A percentile compares a stretch with the other conserved stretches of the same genome.
Evolutionary conservation across 169 alveolate species (phyloP).

Genomic region (Besnoitia besnoiti): DNA sequence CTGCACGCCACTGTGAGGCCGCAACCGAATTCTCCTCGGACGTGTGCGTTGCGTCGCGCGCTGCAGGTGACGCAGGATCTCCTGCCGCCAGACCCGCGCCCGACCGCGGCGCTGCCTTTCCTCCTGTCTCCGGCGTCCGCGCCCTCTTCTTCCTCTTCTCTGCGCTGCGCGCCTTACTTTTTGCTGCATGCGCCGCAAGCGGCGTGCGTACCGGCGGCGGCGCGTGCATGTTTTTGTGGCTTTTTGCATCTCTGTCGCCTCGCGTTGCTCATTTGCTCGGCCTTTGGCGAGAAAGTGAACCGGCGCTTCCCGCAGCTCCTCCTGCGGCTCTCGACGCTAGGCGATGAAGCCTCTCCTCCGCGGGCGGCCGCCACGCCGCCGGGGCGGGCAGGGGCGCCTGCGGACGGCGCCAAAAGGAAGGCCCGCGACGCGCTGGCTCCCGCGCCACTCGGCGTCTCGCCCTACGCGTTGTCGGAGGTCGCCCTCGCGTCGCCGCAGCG

Average conservation of each 20-base stretch:
- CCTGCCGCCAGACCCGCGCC: not conserved
- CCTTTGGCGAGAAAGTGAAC: not conserved
- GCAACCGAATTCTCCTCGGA: too few species aligned
- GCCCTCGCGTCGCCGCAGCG: not conserved
- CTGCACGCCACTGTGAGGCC: conserved; percentile 23
- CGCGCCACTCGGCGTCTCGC: not conserved
- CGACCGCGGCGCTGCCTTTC: not conserved
- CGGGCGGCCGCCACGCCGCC: not conserved
- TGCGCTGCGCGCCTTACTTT: not conserved
- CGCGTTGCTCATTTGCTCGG: conserved; percentile 10
- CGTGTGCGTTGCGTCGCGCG: too few species aligned
- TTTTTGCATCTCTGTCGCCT: conserved; percentile 13
- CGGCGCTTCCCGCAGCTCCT: not conserved
- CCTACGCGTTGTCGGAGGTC: not conserved
- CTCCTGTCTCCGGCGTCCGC: not conserved
- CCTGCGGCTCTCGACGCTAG: not conserved
- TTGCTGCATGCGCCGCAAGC: not conserved
- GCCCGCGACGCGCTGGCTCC: not conserved
- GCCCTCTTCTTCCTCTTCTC: not conserved
- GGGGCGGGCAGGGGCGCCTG: not conserved
- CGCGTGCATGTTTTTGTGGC: not conserved
- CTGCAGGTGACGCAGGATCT: conserved; percentile 32
- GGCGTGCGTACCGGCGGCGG: not conserved
- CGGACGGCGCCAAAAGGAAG: not conserved
- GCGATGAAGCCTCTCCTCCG: too few species aligned